Conservation (phyloP, 2,329 filamentous ascomycete species). For the Aschersonia sp. region DNA sequence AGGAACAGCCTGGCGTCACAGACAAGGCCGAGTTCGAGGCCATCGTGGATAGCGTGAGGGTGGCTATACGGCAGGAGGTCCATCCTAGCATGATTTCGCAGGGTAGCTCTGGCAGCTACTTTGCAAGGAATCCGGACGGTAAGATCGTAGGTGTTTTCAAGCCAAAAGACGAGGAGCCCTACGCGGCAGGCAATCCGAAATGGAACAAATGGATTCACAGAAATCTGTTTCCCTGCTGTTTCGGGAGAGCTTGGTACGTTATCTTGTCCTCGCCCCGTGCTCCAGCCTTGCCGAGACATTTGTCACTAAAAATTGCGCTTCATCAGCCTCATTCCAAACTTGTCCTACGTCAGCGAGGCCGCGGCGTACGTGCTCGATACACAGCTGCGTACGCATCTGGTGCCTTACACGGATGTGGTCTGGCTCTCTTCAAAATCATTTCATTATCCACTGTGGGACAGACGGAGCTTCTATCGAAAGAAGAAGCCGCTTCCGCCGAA, state of each 20-base stretch:
- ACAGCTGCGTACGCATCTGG: conserved; percentile 78
- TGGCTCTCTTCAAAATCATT: conserved; percentile 92
- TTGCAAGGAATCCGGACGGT: conserved; percentile 78
- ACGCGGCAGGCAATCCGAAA: conserved; percentile 91
- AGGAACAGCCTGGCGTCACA: conserved; percentile 50
- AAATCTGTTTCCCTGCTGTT: conserved; percentile 94
- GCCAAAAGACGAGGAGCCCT: conserved; percentile 96
- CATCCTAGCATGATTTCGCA: conserved; percentile 95
- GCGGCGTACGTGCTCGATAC: conserved; percentile 90
- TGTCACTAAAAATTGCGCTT: not conserved
- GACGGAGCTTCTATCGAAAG: conserved; percentile 74
- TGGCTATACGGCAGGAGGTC: conserved; percentile 77
- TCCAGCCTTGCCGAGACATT: not conserved
- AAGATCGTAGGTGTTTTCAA: conserved; percentile 98
- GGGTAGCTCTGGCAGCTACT: conserved; percentile 95
- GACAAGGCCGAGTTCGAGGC: conserved; percentile 72
- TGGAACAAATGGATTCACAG: conserved; percentile 99
- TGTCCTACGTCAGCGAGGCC: conserved; percentile 95
- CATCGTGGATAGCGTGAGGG: conserved; percentile 76
- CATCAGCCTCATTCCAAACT: conserved; percentile 71
- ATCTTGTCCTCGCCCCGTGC: not conserved
- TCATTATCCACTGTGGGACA: conserved; percentile 96
- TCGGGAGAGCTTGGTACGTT: conserved; percentile 75
- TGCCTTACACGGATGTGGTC: conserved; percentile 93
- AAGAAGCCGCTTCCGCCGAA: conserved; percentile 80